Conservation (phyloP, 495 filamentous ascomycete species). For the Xylaria flabelliformis region DNA sequence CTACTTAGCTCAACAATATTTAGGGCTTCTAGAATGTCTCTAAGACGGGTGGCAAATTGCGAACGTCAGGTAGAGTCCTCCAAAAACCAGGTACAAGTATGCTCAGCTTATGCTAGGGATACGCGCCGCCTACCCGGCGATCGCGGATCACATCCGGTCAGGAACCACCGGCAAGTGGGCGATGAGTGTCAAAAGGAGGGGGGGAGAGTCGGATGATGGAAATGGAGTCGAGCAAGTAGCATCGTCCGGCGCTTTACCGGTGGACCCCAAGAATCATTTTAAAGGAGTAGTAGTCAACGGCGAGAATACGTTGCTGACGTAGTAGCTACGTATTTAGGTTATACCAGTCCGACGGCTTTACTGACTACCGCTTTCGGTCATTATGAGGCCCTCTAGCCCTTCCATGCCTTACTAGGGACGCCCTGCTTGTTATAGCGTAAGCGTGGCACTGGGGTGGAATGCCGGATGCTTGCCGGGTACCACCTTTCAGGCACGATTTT, state of each 20-base stretch:
- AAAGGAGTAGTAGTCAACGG: not conserved
- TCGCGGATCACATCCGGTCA: slow-evolving; percentile 32
- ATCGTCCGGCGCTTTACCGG: not conserved
- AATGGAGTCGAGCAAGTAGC: not conserved
- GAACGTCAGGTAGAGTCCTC: not conserved
- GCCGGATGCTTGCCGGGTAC: slow-evolving; percentile 26
- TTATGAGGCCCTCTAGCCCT: slow-evolving; percentile 17
- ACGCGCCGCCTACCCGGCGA: slow-evolving; percentile 22
- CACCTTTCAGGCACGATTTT: slow-evolving; percentile 3
- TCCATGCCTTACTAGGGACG: slow-evolving; percentile 10
- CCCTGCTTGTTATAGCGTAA: slow-evolving; percentile 18
- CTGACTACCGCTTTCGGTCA: not conserved
- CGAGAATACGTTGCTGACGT: slow-evolving; percentile 4
- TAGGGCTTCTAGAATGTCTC: not conserved
- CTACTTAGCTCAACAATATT: not conserved
- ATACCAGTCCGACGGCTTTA: slow-evolving; percentile 5
- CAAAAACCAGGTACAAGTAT: not conserved
- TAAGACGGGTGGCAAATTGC: slow-evolving; percentile 21
- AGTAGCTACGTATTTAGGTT: slow-evolving; percentile 3
- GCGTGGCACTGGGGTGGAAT: slow-evolving; percentile 19
- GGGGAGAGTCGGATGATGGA: not conserved
- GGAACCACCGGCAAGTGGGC: slow-evolving; percentile 24
- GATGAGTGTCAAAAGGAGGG: slow-evolving; percentile 4
- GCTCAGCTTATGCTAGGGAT: slow-evolving; percentile 12
- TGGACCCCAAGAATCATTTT: not conserved